phyloP scores from a whole-genome alignment of 352 stramenopile genomes.

The Globisporangium sylvaticum region DNA sequence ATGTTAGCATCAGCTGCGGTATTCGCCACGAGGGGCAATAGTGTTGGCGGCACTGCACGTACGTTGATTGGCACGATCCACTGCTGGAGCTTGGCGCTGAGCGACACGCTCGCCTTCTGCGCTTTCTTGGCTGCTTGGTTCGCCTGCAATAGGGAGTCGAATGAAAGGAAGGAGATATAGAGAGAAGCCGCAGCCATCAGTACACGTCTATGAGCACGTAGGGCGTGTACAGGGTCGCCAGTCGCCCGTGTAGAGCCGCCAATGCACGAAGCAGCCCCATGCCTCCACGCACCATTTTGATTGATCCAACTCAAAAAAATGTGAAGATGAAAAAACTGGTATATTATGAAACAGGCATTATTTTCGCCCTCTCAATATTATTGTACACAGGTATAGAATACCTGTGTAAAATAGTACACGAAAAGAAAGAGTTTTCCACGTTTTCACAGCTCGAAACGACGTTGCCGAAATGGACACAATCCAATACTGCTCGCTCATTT shows the following conservation, averaged over 20 bases:
- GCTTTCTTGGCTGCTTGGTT: slow-evolving; percentile 87
- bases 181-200: not conserved
- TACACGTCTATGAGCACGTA: not conserved
- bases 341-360: not conserved
- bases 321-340: not conserved
- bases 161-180: no score
- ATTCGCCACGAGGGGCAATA: not conserved
- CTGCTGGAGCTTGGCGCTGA: slow-evolving; percentile 68
- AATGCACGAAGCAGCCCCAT: not conserved
- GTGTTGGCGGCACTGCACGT: not conserved
- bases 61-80: slow-evolving; percentile 83
- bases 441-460: slow-evolving; percentile 6
- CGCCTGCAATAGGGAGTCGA: slow-evolving; percentile 30
- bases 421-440: not conserved
- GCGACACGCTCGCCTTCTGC: slow-evolving; percentile 54
- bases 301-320: not conserved
- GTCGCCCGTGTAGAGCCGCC: not conserved
- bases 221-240: not conserved
- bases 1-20: not conserved
- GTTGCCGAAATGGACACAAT: not conserved
- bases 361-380: not conserved
- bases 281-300: not conserved
- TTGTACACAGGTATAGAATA: not conserved
- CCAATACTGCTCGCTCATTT: no score
- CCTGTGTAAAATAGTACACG: no score